These are phyloP conservation scores for Fusarium bactridioides DNA, from an alignment of 2,329 filamentous ascomycete species.

Conservation along the genomic window DNA sequence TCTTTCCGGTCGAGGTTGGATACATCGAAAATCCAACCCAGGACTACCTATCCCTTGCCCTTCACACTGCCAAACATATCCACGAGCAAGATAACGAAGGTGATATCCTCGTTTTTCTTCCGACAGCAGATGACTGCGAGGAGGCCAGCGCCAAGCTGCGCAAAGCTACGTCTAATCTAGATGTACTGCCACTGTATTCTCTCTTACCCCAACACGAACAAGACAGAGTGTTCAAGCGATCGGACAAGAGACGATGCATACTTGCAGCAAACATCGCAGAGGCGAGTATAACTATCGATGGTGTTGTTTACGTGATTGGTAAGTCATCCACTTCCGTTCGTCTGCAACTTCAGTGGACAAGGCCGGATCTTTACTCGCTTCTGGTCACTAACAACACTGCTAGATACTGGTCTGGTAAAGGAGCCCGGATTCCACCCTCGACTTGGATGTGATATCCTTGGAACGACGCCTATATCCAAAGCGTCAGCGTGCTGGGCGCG, in stretches of 20 bases:
- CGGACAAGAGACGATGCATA: neutral
- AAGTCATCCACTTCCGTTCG: neutral
- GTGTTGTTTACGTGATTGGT: neutral
- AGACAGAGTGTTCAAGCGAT: neutral
- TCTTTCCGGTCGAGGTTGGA: neutral
- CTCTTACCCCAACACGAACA: neutral
- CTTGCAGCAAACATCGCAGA: neutral
- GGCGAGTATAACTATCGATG: fast-evolving
- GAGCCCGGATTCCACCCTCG: neutral
- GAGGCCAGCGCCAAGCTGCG: neutral
- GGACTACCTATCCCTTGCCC: neutral
- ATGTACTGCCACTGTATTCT: neutral
- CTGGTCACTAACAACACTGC: neutral
- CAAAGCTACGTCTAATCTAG: neutral
- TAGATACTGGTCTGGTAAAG: neutral
- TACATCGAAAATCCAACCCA: neutral
- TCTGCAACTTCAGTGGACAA: neutral
- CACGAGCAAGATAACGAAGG: neutral
- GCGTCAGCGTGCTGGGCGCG: neutral
- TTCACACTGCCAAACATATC: neutral
- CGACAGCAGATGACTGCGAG: neutral
- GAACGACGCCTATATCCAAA: fast-evolving
- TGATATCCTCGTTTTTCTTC: neutral
- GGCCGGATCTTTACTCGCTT: neutral
- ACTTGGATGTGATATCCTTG: neutral